A percentile compares a stretch with the other conserved stretches of the same genome.
These are phyloP conservation scores for Agrostemma githago DNA, from an alignment of 148 eudicot species.

Conservation along the genomic window DNA sequence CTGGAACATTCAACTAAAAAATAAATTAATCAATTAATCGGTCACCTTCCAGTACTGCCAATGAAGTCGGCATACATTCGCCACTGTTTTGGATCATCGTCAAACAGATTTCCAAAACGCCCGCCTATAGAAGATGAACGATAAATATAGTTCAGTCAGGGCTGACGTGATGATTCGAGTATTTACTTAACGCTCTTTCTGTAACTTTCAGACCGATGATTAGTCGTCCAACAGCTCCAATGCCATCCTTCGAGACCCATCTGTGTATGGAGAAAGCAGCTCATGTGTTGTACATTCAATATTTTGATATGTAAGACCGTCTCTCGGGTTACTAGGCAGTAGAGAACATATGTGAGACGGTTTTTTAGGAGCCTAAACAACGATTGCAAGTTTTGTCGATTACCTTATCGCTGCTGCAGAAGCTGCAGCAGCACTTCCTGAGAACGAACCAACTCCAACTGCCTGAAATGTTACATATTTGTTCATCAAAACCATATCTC, in stretches of 20 bases:
- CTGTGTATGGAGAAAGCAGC: slow-evolving; percentile 39
- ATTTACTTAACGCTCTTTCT: slow-evolving; percentile 24
- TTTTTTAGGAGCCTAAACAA: neutral
- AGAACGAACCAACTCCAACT: slow-evolving; percentile 86
- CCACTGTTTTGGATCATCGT: slow-evolving; percentile 96
- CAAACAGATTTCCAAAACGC: slow-evolving; percentile 82
- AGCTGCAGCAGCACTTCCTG: slow-evolving; percentile 88
- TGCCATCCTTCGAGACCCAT: slow-evolving; percentile 99
- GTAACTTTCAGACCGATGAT: slow-evolving; percentile 63
- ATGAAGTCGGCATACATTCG: slow-evolving; percentile 99
- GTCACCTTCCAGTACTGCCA: slow-evolving; percentile 96
- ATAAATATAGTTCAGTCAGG: slow-evolving; percentile 15
- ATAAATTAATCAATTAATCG: neutral
- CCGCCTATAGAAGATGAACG: slow-evolving; percentile 63
- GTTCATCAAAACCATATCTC: neutral
- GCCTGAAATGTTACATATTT: slow-evolving; percentile 49
- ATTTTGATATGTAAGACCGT: no score
- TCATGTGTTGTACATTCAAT: neutral
- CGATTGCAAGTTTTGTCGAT: slow-evolving; percentile 5
- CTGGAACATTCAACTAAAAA: neutral
- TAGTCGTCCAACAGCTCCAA: slow-evolving; percentile 96
- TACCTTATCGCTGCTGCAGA: slow-evolving; percentile 99
- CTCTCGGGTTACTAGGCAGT: no score
- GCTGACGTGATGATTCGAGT: slow-evolving; percentile 15
- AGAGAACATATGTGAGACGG: neutral